Evolutionary conservation across 2,329 filamentous ascomycete species (phyloP).

Genomic region (Claviceps humidiphila): DNA sequence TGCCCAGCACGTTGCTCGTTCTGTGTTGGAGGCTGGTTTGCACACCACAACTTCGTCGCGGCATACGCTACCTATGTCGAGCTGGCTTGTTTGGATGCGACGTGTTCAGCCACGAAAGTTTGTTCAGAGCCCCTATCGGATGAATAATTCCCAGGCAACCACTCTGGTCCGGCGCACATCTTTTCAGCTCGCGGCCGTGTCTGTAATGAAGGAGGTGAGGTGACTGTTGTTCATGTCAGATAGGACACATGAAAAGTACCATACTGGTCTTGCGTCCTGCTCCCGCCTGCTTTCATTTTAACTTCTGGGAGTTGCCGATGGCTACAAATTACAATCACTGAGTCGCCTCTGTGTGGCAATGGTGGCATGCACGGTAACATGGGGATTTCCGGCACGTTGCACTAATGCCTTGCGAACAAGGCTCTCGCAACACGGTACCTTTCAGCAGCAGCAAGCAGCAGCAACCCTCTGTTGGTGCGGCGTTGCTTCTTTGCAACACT

Average conservation of each 20-base stretch:
- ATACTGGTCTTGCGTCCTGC: background rate
- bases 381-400: too few relatives aligned
- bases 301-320: background rate
- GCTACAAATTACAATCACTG: background rate
- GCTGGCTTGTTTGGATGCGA: background rate
- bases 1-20: background rate
- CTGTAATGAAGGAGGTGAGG: background rate
- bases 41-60: background rate
- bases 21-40: too few relatives aligned
- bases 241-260: background rate
- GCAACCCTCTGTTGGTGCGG: background rate
- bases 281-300: background rate
- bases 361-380: background rate
- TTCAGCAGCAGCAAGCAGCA: background rate
- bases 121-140: background rate
- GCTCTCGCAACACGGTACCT: background rate
- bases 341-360: background rate
- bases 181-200: background rate
- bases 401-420: background rate
- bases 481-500: background rate
- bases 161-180: background rate
- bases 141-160: background rate
- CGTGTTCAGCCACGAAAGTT: slow-evolving; percentile 1
- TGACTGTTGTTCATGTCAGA: background rate
- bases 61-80: background rate